phyloP scores from a whole-genome alignment of 78 protist genomes.

The Andalucia godoyi region DNA sequence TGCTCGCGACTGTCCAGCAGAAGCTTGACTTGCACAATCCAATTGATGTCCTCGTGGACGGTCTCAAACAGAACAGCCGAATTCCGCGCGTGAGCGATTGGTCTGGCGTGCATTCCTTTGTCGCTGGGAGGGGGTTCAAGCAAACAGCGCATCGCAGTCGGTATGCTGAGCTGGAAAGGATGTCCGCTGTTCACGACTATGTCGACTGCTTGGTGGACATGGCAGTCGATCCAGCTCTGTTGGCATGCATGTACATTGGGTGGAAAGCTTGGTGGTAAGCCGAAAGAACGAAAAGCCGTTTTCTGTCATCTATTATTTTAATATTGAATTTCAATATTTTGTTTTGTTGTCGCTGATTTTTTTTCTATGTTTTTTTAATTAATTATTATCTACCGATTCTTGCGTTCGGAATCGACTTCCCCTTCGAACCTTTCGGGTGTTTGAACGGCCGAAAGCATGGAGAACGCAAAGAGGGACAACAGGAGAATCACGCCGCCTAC shows the following conservation, averaged over 20 bases:
- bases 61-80: too few relatives aligned
- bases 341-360: too few relatives aligned
- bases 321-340: background rate
- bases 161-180: background rate
- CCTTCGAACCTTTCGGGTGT: too few relatives aligned
- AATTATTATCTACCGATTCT: too few relatives aligned
- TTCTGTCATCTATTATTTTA: background rate
- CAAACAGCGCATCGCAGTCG: background rate
- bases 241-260: slow-evolving; percentile 74
- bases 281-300: background rate
- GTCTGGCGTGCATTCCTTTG: background rate
- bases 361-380: too few relatives aligned
- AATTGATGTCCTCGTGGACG: background rate
- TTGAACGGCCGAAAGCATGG: too few relatives aligned
- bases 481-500: too few relatives aligned
- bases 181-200: slow-evolving; percentile 35
- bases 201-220: slow-evolving; percentile 76
- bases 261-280: slow-evolving; percentile 61
- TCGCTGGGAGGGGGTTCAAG: background rate
- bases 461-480: too few relatives aligned
- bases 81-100: too few relatives aligned
- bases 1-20: background rate
- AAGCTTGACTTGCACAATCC: background rate
- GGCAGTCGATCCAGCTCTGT: slow-evolving; percentile 74
- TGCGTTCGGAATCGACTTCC: too few relatives aligned